Percentiles rank a stretch among this genome's conserved stretches.
phyloP scores from a whole-genome alignment of 2,329 filamentous ascomycete species.

The Tolypocladium paradoxum region DNA sequence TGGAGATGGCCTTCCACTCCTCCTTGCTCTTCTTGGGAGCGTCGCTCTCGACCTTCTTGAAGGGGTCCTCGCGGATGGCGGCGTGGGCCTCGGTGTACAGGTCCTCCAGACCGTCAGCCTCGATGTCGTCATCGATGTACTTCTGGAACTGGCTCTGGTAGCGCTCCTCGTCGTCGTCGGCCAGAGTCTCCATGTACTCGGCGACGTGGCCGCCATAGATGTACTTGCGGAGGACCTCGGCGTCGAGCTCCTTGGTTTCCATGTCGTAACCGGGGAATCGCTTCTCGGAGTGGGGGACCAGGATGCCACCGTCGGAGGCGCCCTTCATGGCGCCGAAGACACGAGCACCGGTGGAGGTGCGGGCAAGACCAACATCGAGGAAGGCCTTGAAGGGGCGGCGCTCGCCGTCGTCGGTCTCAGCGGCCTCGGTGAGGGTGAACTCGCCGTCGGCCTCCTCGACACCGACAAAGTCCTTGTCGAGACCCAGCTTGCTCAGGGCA shows the following conservation, averaged over 20 bases:
- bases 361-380: slow-evolving; percentile 94
- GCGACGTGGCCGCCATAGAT: slow-evolving; percentile 97
- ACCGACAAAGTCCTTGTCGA: slow-evolving; percentile 87
- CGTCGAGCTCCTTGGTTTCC: slow-evolving; percentile 94
- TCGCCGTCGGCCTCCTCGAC: slow-evolving; percentile 97
- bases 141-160: slow-evolving; percentile 97
- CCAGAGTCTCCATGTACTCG: slow-evolving; percentile 99
- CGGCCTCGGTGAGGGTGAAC: slow-evolving; percentile 89
- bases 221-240: slow-evolving; percentile 96
- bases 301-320: slow-evolving; percentile 94
- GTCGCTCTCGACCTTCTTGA: slow-evolving; percentile 74
- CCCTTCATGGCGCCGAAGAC: slow-evolving; percentile 99
- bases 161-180: slow-evolving; percentile 99
- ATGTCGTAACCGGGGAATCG: slow-evolving; percentile 98
- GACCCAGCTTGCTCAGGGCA: slow-evolving; percentile 90
- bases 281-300: slow-evolving; percentile 97
- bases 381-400: slow-evolving; percentile 99
- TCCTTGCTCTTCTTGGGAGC: slow-evolving; percentile 93
- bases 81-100: slow-evolving; percentile 91
- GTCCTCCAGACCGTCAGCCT: slow-evolving; percentile 95
- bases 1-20: slow-evolving; percentile 88
- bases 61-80: slow-evolving; percentile 94
- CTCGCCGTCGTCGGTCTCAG: slow-evolving; percentile 80
- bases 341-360: slow-evolving; percentile 96
- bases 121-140: slow-evolving; percentile 94